Conservation (phyloP, 768 basidiomycete species). For the Kwoniella dejecticola region DNA sequence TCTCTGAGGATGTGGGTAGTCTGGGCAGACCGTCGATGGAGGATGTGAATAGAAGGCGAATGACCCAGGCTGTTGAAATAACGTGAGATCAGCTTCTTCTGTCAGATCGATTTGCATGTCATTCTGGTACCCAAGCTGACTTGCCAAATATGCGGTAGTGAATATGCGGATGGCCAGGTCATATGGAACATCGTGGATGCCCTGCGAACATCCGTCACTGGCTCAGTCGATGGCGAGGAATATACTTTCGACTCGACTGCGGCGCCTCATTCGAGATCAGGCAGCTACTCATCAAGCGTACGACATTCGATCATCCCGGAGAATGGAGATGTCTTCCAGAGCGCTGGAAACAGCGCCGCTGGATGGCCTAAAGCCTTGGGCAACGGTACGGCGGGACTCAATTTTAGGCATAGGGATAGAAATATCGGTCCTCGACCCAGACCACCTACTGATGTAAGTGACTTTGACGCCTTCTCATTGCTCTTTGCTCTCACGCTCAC, state of each 20-base stretch:
- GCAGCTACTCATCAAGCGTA: constrained; percentile 21
- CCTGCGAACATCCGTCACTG: constrained; percentile 20
- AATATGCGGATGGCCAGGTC: constrained; percentile 47
- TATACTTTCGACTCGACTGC: constrained; percentile 13
- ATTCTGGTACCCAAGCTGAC: constrained; percentile 16
- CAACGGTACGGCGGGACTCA: constrained; percentile 21
- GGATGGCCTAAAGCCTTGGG: constrained; percentile 21
- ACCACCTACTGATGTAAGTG: constrained; percentile 46
- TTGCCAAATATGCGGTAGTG: constrained; percentile 22
- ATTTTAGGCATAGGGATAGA: constrained; percentile 44
- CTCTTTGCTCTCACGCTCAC: too few relatives aligned
- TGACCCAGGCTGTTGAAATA: constrained; percentile 45
- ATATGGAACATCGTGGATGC: constrained; percentile 49
- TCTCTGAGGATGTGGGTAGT: not conserved
- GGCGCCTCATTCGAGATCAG: constrained; percentile 26
- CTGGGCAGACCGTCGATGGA: not conserved
- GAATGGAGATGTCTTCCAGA: constrained; percentile 5
- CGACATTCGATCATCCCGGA: constrained; percentile 5
- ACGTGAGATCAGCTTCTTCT: constrained; percentile 11
- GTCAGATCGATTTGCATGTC: constrained; percentile 1
- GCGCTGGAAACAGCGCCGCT: constrained; percentile 5
- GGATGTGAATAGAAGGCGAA: constrained; percentile 13
- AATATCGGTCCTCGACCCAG: constrained; percentile 11
- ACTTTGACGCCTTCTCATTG: not conserved
- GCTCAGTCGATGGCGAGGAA: constrained; percentile 21